Conservation (phyloP, 2,329 filamentous ascomycete species). For the Beauveria sp. region DNA sequence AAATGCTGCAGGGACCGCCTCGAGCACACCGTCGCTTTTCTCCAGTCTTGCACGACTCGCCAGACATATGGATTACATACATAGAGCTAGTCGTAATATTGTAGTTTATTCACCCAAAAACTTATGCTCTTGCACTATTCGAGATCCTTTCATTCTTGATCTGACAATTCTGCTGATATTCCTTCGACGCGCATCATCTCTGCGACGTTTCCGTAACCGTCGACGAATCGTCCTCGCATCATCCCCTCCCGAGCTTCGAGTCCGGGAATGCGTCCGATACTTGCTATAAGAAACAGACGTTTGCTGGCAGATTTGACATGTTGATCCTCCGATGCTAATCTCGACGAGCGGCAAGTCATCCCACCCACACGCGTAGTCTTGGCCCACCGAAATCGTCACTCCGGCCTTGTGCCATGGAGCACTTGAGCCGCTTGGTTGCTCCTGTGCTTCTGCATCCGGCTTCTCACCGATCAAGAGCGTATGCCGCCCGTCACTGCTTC, state of each 20-base stretch:
- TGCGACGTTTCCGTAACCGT: neutral
- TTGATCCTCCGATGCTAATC: neutral
- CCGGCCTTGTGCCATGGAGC: neutral
- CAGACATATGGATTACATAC: too few species aligned
- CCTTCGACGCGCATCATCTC: neutral
- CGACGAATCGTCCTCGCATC: neutral
- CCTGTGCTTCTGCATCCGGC: neutral
- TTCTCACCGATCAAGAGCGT: neutral
- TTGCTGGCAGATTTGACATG: neutral
- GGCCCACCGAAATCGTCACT: neutral
- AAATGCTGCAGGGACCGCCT: neutral
- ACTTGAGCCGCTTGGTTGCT: neutral
- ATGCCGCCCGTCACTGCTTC: neutral
- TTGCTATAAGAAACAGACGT: neutral
- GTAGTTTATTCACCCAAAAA: neutral
- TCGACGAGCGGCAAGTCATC: neutral
- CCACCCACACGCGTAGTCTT: neutral
- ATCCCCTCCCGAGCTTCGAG: neutral
- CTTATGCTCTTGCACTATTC: neutral
- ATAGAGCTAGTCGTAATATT: neutral
- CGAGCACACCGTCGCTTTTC: neutral
- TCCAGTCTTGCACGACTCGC: neutral
- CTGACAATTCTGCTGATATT: neutral
- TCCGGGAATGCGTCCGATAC: too few species aligned
- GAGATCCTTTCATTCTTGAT: neutral